phyloP scores from a whole-genome alignment of 192 early-diverging fungal species.

The Obelidium mucronatum region DNA sequence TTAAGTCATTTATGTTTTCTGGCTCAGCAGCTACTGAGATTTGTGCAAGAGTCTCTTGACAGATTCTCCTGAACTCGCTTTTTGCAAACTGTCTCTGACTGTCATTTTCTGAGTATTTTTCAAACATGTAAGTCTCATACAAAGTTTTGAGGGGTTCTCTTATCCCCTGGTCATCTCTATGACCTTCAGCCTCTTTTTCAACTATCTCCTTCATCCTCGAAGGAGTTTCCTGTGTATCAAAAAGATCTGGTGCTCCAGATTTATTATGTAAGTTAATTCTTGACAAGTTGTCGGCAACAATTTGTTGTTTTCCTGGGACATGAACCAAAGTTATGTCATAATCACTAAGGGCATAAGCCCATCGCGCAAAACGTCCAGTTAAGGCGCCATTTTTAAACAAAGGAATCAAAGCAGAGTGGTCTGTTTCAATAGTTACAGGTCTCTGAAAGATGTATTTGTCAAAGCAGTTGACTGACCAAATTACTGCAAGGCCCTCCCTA shows the following conservation, averaged over 20 bases:
- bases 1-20: no score
- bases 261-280: background rate
- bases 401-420: constrained; percentile 40
- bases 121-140: background rate
- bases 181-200: background rate
- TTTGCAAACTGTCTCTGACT: no score
- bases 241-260: no score
- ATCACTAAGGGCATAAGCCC: constrained; percentile 27
- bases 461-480: constrained; percentile 42
- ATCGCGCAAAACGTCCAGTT: constrained; percentile 30
- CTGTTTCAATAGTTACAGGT: constrained; percentile 33
- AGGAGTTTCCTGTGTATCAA: background rate
- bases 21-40: no score
- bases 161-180: background rate
- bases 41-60: no score
- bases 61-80: no score
- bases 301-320: constrained; percentile 4
- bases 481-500: constrained; percentile 40
- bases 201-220: background rate
- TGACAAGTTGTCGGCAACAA: constrained; percentile 9
- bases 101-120: no score
- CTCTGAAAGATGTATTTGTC: constrained; percentile 32
- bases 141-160: background rate
- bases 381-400: constrained; percentile 20
- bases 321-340: constrained; percentile 30